Base-by-base conservation (phyloP, 768 basidiomycete genomes). In the Russula foetens region DNA sequence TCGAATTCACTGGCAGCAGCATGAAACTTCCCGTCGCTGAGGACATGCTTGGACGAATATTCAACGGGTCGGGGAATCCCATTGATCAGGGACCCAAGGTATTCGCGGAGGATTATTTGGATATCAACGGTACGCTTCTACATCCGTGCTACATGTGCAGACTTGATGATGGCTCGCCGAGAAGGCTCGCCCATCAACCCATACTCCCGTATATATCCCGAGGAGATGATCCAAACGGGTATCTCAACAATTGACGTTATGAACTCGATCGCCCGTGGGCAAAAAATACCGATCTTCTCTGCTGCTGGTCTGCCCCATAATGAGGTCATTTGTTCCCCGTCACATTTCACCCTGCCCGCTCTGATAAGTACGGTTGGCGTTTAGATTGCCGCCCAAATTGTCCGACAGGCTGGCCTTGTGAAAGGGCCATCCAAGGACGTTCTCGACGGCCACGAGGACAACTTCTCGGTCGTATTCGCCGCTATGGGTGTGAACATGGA, bases 401-500 rank as follows among this genome's bases (percentile, higher is more conserved):
- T 98, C 78, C 92, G 97, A 72, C 97, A 99, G 78, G 92, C 97
- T 38, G 97, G 96, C 63, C 79, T 99, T 61, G 97, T 99, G 70
- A 94, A 93, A 76, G 81, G 94, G 48, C 96, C 97, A 7, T 93
- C 91, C 49, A 98, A 98, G 75, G 93, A 91, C 69, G 94, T 96
- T 17, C 95, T 95, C 70, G 97, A 99, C 70, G 96, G 94, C 58
- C 96, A 98, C 75, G 96, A 97, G 79, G 96, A 99, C 77, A 99
- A 99, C 75, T 99, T 99, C 82, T 96, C 93, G 50, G 95, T 99
- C 70, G 97, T 98, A 50, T 99, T 98, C 72, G 97, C 95, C 58
- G 97, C 97, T 43, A 98, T 99, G 97, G 97, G 97, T 82, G 97
- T 96, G 61, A 99, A 99, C 79, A 97, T 97, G 94, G 97, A 99